Evolutionary conservation across 1,139 yeast genomes (phyloP).

Genomic region (Saccharomyces hybrid): DNA sequence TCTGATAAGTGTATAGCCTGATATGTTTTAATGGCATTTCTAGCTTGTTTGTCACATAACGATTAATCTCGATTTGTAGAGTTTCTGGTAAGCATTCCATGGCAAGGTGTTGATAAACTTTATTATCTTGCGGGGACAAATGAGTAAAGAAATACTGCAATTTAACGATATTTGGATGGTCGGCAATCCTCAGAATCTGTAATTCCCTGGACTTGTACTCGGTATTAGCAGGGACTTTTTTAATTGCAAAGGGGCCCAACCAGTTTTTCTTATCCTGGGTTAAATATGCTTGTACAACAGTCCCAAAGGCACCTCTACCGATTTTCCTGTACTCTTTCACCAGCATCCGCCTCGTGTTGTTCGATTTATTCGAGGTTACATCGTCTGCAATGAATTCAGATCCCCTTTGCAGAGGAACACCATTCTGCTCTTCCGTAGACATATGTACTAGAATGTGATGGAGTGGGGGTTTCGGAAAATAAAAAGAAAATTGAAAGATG

Average conservation of each 20-base stretch:
- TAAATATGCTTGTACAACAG: constrained; percentile 65
- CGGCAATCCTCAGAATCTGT: constrained; percentile 63
- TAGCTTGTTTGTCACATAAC: constrained; percentile 54
- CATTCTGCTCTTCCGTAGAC: constrained; percentile 1
- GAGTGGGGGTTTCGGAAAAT: background rate
- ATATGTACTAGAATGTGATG: background rate
- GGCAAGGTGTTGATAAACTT: constrained; percentile 68
- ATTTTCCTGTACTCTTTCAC: constrained; percentile 64
- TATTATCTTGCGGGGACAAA: constrained; percentile 45
- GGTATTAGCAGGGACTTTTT: constrained; percentile 77
- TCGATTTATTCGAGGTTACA: constrained; percentile 55
- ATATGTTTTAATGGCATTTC: constrained; percentile 67
- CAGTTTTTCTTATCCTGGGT: constrained; percentile 39
- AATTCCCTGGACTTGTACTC: constrained; percentile 76
- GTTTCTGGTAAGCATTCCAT: constrained; percentile 85
- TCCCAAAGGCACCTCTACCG: constrained; percentile 83
- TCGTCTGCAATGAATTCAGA: constrained; percentile 44
- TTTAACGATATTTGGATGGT: constrained; percentile 71
- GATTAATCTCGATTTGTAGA: constrained; percentile 64
- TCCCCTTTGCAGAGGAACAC: background rate
- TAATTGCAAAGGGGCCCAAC: constrained; percentile 78
- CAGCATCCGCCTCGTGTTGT: constrained; percentile 51
- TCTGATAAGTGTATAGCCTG: constrained; percentile 72
- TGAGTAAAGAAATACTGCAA: constrained; percentile 65
- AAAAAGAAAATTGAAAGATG: background rate